Evolutionary conservation across 2,329 filamentous ascomycete genomes (phyloP).

Genomic region (Sordariomycetes sp.): DNA sequence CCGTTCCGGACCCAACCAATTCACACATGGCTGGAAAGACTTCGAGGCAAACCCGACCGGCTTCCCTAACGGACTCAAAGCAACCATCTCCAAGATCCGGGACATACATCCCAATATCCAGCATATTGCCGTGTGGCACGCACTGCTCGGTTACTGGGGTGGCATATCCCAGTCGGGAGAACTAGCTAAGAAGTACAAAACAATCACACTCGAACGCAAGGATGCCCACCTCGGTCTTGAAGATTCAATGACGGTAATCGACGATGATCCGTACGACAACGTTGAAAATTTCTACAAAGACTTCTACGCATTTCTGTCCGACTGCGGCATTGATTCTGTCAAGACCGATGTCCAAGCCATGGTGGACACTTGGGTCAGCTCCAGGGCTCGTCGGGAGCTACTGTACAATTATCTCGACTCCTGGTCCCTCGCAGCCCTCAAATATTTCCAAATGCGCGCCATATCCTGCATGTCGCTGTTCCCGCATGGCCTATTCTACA

Average conservation of each 20-base stretch:
- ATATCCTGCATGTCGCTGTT: slow-evolving; percentile 95
- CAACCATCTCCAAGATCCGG: slow-evolving; percentile 61
- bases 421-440: slow-evolving; percentile 70
- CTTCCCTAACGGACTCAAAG: slow-evolving; percentile 74
- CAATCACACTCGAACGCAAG: slow-evolving; percentile 33
- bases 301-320: slow-evolving; percentile 75
- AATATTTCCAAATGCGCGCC: slow-evolving; percentile 66
- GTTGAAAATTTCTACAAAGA: slow-evolving; percentile 74
- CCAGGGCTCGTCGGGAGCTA: slow-evolving; percentile 61
- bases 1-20: slow-evolving; percentile 37
- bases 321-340: slow-evolving; percentile 71
- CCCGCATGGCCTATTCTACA: slow-evolving; percentile 78
- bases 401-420: slow-evolving; percentile 74
- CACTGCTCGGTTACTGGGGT: slow-evolving; percentile 83
- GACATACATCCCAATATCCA: slow-evolving; percentile 61
- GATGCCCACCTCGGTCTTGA: slow-evolving; percentile 19
- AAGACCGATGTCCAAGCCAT: slow-evolving; percentile 94
- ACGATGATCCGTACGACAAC: slow-evolving; percentile 66
- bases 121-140: slow-evolving; percentile 92
- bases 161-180: slow-evolving; percentile 68
- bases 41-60: slow-evolving; percentile 77
- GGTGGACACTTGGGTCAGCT: slow-evolving; percentile 63
- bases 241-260: slow-evolving; percentile 63
- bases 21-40: slow-evolving; percentile 59
- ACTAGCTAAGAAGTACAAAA: slow-evolving; percentile 72